Base-by-base conservation (phyloP, 2,329 filamentous ascomycete genomes). In the Exophiala sp. region DNA sequence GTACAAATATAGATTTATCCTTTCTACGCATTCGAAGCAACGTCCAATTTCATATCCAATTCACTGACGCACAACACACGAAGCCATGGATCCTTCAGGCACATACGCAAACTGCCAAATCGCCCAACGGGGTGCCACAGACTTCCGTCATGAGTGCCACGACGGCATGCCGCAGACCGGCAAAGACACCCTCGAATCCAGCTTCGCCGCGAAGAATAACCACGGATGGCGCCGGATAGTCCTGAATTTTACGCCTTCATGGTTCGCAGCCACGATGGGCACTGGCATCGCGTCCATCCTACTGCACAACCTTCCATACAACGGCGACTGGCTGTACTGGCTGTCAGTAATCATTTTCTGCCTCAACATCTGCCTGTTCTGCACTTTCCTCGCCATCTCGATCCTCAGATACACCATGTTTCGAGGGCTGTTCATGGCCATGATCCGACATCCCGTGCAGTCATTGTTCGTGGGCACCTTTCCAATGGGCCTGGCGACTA, bases 221-320 rank as follows among this genome's bases (percentile, higher is more conserved):
- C 47, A 59, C 18, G 58, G 58, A 50, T 58, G 52, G 47, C 29
- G 56, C 29, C 36, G 49, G n/a, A 46, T 58, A n/a, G 52, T 58
- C 20, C 34, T 55, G 52, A 78, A 81, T 63, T 81, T 81, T 61
- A 80, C 75, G 29, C 79, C 79, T 32, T 81, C 78, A 66, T 84
- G 81, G 81, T 83, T 83, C 62, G 72, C 78, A 3, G 75, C 78
- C 21, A 82, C 74, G 42, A 83, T 88, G 84, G 84, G 85, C 32
- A 88, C 84, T 0, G 85, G 84, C 10, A 82, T 88, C 40, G 79
- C 84, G 5, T 81, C 81, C 2, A 78, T 86, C 43, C 72, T 88
- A 16, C 73, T 88, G n/a, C 73, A 81, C 59, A 77, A 79, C 20
- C 73, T 87, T 6, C 84, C 84, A 0, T 87, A 83, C 66, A 78